Evolutionary conservation across 441 rosid genomes (phyloP).

Genomic region (Flueggea neowawraea): DNA sequence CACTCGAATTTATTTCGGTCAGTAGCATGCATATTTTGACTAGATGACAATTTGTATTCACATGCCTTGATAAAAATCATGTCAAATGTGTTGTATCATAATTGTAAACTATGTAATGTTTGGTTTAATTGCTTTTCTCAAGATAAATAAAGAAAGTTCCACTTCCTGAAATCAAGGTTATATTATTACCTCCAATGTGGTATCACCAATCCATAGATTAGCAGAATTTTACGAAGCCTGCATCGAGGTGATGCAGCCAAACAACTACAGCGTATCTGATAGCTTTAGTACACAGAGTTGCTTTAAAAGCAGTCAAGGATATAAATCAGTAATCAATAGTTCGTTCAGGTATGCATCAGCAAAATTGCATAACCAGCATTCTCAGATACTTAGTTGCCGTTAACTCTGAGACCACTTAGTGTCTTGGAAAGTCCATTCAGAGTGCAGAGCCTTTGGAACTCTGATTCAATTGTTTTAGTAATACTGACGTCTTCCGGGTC

Average conservation of each 20-base stretch:
- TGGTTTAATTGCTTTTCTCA: no score
- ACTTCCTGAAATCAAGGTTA: neutral
- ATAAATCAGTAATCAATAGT: no score
- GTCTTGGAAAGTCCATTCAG: conserved; percentile 34
- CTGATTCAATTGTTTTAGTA: conserved; percentile 58
- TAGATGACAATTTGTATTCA: no score
- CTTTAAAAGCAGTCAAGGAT: no score
- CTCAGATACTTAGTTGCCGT: conserved; percentile 21
- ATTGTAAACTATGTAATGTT: no score
- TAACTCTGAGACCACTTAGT: conserved; percentile 36
- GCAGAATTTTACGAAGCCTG: conserved; percentile 22
- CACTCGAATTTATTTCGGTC: no score
- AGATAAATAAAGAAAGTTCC: no score
- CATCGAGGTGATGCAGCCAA: conserved; percentile 53
- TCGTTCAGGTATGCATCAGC: no score
- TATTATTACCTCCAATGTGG: conserved; percentile 21
- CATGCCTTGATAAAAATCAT: no score
- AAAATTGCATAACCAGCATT: neutral
- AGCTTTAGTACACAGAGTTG: neutral
- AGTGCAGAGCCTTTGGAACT: conserved; percentile 59
- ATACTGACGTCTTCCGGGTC: conserved; percentile 57
- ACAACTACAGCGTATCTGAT: neutral
- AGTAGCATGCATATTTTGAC: no score
- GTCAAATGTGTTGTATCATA: no score
- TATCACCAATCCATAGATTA: conserved; percentile 11